Evolutionary conservation across 139 green algal genomes (phyloP), one percentile per base, ranked within the genome.

Genomic region (Edaphochlamys debaryana): DNA sequence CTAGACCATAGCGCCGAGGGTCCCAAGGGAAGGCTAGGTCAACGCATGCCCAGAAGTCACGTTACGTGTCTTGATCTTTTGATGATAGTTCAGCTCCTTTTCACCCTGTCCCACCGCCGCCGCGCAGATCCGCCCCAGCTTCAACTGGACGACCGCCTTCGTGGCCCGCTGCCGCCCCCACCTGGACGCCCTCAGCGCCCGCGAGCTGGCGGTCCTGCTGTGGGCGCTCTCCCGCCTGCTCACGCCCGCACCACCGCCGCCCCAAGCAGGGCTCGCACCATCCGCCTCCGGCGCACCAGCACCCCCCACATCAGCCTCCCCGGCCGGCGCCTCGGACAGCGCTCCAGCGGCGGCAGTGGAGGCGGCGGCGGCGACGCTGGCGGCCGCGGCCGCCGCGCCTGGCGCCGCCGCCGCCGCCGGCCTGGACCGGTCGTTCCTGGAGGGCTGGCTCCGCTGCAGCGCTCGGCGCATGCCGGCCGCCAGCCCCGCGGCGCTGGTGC

Each of bases 151-250:
- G 29, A 30, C 42, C 27, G 41, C 42, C 3, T 74, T 82, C n/a
- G 32, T 69, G 13, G 63, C 76, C 32, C 32, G 42, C 0, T 19
- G 42, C 22, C 62, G 62, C 30, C 62, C 42, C 4, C 63, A 40
- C 22, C 63, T 82, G 41, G 62, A 72, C 63, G 42, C 62, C 20
- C 45, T 82, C 7, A 67, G 19, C 22, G 42, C 76, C 1, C 38
- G 63, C 40, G 76, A 82, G 76, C 63, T 82, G 76, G 62, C 76
- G 25, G 32, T 73, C n/a, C 76, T 82, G 62, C 42, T 82, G 63
- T 82, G 76, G 76, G 62, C 62, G 36, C 63, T 82, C n/a, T 38
- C 76, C 6, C 42, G 63, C 1, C 20, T 73, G 76, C 62, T 66
- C n/a, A 6, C 58, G 27, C 40, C 36, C 22, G 22, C 64, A 29